These are phyloP conservation scores for Pestalotiopsis sp. DNA, from an alignment of 2,329 filamentous ascomycete species.

Conservation along the genomic window DNA sequence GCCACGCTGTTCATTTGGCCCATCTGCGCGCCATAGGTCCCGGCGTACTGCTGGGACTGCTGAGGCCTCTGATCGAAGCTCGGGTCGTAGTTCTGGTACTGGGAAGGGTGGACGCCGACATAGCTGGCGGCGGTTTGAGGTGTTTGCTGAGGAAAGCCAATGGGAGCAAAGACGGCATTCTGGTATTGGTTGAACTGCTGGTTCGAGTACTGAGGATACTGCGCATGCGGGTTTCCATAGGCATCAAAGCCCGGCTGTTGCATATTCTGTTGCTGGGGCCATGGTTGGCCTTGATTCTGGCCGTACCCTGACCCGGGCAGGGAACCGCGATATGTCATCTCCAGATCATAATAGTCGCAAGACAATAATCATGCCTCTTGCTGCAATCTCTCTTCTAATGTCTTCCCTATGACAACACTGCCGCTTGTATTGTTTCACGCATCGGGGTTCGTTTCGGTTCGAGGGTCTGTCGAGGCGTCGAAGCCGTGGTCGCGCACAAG, in stretches of 20 bases:
- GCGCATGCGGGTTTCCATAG: slow-evolving; percentile 30
- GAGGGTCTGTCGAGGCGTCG: background rate
- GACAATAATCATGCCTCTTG: background rate
- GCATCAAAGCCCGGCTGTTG: slow-evolving; percentile 26
- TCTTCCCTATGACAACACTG: background rate
- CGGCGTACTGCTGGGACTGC: slow-evolving; percentile 18
- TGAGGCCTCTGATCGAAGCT: slow-evolving; percentile 29
- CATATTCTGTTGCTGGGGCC: slow-evolving; percentile 23
- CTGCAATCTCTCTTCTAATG: background rate
- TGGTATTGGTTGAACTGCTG: slow-evolving; percentile 26
- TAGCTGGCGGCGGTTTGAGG: slow-evolving; percentile 28
- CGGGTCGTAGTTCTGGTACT: slow-evolving; percentile 32
- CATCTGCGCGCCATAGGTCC: slow-evolving; percentile 18
- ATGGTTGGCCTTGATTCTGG: slow-evolving; percentile 28
- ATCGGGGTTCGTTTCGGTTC: background rate
- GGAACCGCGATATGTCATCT: slow-evolving; percentile 37
- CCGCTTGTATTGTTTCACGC: background rate
- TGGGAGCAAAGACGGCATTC: slow-evolving; percentile 21
- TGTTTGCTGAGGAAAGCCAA: slow-evolving; percentile 23
- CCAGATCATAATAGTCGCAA: slow-evolving; percentile 33
- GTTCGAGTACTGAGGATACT: slow-evolving; percentile 28
- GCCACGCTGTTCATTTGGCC: slow-evolving; percentile 14
- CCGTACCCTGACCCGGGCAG: slow-evolving; percentile 31
- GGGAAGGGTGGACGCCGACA: slow-evolving; percentile 15
- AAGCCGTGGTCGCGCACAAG: background rate